phyloP scores from a whole-genome alignment of 352 stramenopile genomes.

The Lagenidium giganteum region DNA sequence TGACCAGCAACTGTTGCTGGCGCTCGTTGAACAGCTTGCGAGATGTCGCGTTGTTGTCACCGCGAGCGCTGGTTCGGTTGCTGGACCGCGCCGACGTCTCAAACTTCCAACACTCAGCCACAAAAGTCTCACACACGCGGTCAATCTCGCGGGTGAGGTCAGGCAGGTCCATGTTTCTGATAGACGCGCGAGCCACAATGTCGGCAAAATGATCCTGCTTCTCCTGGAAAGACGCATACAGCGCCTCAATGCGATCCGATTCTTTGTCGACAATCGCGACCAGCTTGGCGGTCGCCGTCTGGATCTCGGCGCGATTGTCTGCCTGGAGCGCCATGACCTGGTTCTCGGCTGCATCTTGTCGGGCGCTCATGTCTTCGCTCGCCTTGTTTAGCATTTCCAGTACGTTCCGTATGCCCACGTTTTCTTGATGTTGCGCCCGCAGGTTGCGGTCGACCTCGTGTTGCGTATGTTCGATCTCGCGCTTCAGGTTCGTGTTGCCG shows the following conservation, averaged over 20 bases:
- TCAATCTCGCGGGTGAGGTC: constrained; percentile 82
- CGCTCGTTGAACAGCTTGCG: constrained; percentile 80
- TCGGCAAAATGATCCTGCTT: constrained; percentile 82
- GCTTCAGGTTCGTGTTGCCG: constrained; percentile 42
- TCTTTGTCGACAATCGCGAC: constrained; percentile 77
- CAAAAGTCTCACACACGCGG: constrained; percentile 69
- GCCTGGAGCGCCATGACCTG: constrained; percentile 67
- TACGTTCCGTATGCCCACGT: constrained; percentile 30
- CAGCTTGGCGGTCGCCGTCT: constrained; percentile 50
- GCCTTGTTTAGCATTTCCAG: constrained; percentile 36
- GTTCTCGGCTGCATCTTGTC: constrained; percentile 51
- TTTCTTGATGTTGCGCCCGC: constrained; percentile 49
- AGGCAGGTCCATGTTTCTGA: constrained; percentile 76
- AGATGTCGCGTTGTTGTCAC: constrained; percentile 21
- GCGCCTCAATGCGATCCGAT: constrained; percentile 66
- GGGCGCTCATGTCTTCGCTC: constrained; percentile 40
- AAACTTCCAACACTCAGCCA: constrained; percentile 85
- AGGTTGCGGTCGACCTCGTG: constrained; percentile 52
- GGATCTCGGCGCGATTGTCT: constrained; percentile 73
- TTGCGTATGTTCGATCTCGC: constrained; percentile 57
- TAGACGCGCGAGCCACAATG: constrained; percentile 65
- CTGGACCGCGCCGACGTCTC: constrained; percentile 69
- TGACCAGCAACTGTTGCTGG: constrained; percentile 69
- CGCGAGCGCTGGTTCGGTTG: constrained; percentile 31
- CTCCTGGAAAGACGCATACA: constrained; percentile 77